Conservation (phyloP, 371 early-diverging fungal species). For the Catenaria anguillulae region DNA sequence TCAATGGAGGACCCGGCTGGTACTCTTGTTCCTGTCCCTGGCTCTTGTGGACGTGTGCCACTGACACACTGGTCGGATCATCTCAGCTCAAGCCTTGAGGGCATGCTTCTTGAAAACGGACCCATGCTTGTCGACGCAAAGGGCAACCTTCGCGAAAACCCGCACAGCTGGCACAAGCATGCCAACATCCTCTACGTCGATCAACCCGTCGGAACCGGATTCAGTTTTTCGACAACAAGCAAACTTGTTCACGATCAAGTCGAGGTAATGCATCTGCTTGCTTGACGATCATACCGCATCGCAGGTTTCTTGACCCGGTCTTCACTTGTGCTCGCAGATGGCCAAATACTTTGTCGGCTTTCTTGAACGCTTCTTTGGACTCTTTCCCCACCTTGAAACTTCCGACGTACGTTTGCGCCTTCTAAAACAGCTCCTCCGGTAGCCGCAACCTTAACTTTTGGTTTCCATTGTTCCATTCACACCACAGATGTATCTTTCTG, state of each 20-base stretch:
- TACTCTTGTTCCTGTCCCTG: constrained; percentile 10
- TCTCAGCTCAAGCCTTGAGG: constrained; percentile 44
- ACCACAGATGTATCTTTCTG: constrained; percentile 52
- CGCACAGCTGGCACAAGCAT: constrained; percentile 53
- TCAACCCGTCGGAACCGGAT: constrained; percentile 76
- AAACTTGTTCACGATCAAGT: no score
- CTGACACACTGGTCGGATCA: background rate
- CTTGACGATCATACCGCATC: no score
- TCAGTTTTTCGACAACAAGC: constrained; percentile 34
- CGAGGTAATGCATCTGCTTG: no score
- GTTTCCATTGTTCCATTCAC: background rate
- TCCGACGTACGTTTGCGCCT: constrained; percentile 38
- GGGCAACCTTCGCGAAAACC: constrained; percentile 28
- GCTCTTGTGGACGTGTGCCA: background rate
- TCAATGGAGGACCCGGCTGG: constrained; percentile 63
- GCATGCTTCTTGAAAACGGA: constrained; percentile 72
- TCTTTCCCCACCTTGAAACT: constrained; percentile 40
- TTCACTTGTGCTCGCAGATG: no score
- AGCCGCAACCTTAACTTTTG: background rate
- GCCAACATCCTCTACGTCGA: constrained; percentile 64
- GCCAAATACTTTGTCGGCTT: constrained; percentile 40
- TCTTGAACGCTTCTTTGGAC: constrained; percentile 37
- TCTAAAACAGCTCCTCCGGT: no score
- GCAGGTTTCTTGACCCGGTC: no score
- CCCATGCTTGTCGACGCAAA: constrained; percentile 42